Conservation (phyloP, 148 eudicot genomes). For the Simmondsia chinensis region DNA sequence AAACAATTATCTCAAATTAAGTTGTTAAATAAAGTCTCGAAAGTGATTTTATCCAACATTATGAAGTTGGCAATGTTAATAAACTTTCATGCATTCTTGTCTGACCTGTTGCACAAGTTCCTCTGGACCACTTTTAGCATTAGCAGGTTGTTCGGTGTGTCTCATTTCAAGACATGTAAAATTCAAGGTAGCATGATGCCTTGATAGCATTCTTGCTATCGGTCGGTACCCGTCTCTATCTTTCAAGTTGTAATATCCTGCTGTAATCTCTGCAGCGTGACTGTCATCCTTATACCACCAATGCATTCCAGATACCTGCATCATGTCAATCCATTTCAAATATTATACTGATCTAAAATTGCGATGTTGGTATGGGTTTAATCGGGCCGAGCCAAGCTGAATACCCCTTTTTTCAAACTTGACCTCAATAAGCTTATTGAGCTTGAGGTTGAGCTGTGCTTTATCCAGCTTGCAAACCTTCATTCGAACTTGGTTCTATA, state of each 20-base stretch:
- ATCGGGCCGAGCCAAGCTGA: too few relatives aligned
- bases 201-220: conserved; percentile 66
- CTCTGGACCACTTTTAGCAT: conserved; percentile 68
- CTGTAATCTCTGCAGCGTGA: conserved; percentile 89
- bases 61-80: too few relatives aligned
- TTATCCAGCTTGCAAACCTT: too few relatives aligned
- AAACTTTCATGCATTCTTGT: conserved; percentile 1
- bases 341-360: neutral
- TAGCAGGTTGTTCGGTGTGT: conserved; percentile 70
- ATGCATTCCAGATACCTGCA: conserved; percentile 81
- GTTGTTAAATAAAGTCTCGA: too few relatives aligned
- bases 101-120: conserved; percentile 64
- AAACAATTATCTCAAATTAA: too few relatives aligned
- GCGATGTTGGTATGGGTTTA: too few relatives aligned
- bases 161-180: conserved; percentile 96
- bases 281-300: conserved; percentile 77
- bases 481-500: too few relatives aligned
- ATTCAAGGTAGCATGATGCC: conserved; percentile 68
- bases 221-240: conserved; percentile 72
- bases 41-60: too few relatives aligned
- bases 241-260: conserved; percentile 83
- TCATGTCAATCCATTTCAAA: neutral
- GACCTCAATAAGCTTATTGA: too few relatives aligned
- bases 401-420: too few relatives aligned
- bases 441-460: too few relatives aligned